Conservation (phyloP, 75 land plant genomes). For the Picea glauca region DNA sequence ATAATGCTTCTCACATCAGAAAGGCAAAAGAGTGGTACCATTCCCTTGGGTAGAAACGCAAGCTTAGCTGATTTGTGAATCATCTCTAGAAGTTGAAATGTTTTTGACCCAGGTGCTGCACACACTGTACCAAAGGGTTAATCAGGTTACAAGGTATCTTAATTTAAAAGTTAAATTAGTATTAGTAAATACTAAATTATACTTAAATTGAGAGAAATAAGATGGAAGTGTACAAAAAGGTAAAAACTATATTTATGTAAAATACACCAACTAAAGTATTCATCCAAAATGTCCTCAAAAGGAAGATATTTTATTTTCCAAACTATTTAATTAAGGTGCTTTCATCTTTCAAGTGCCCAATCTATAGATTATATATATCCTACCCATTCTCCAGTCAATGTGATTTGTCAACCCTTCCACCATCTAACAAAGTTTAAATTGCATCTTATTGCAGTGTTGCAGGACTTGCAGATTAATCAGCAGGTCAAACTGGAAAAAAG, state of each 20-base stretch:
- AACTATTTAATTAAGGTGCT: neutral
- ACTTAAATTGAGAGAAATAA: neutral
- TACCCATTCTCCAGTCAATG: neutral
- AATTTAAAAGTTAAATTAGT: neutral
- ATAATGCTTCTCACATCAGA: constrained; percentile 1
- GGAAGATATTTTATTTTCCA: neutral
- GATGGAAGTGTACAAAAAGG: neutral
- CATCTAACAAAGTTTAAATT: neutral
- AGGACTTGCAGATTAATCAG: no score
- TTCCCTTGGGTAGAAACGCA: constrained; percentile 64
- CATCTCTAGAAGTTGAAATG: constrained; percentile 96
- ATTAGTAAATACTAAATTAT: neutral
- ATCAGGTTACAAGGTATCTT: neutral
- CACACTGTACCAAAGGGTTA: constrained; percentile 67
- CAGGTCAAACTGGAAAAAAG: no score
- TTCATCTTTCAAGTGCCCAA: neutral
- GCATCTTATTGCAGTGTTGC: no score
- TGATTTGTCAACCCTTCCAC: no score
- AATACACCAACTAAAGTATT: neutral
- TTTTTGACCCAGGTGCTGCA: constrained; percentile 99
- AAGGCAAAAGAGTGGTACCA: constrained; percentile 39
- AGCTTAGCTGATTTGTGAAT: constrained; percentile 56
- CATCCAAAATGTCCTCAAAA: neutral
- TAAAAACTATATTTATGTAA: neutral
- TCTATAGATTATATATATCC: neutral